phyloP scores from a whole-genome alignment of 257 asterid species.

The Fraxinus excelsior region DNA sequence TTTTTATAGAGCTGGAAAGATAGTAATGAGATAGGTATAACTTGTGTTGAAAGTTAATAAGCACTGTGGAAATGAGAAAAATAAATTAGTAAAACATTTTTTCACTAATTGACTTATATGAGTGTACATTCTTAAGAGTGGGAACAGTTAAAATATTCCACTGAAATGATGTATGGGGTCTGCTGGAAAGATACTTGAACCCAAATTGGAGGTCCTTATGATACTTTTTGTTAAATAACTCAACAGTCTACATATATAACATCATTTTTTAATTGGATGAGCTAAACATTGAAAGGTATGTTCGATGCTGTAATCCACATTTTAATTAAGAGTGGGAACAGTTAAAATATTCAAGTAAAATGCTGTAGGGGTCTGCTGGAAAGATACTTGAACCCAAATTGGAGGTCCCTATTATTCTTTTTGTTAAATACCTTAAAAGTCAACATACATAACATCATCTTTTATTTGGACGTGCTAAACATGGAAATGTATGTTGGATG shows the following conservation, averaged over 20 bases:
- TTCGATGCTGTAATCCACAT: not conserved
- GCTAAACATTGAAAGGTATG: too few species aligned
- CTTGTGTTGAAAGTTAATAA: not conserved
- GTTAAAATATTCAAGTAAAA: not conserved
- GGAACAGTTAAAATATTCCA: not conserved
- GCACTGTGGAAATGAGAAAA: not conserved
- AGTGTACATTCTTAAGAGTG: not conserved
- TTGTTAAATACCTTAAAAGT: not conserved
- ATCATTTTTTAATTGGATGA: too few species aligned
- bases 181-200: not conserved
- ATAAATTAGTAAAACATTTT: not conserved
- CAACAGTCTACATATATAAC: too few species aligned
- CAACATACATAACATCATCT: not conserved
- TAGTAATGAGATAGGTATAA: not conserved
- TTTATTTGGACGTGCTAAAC: not conserved
- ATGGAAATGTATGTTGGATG: not conserved
- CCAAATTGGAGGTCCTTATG: not conserved
- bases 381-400: not conserved
- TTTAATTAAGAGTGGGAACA: not conserved
- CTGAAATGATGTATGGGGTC: not conserved
- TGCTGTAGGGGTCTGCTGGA: not conserved
- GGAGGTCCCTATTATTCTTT: not conserved
- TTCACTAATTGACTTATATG: not conserved
- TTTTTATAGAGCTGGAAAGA: not conserved
- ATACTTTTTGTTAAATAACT: too few species aligned